These are phyloP conservation scores for Phytophthora fragariae DNA, from an alignment of 352 stramenopile species.

Conservation along the genomic window DNA sequence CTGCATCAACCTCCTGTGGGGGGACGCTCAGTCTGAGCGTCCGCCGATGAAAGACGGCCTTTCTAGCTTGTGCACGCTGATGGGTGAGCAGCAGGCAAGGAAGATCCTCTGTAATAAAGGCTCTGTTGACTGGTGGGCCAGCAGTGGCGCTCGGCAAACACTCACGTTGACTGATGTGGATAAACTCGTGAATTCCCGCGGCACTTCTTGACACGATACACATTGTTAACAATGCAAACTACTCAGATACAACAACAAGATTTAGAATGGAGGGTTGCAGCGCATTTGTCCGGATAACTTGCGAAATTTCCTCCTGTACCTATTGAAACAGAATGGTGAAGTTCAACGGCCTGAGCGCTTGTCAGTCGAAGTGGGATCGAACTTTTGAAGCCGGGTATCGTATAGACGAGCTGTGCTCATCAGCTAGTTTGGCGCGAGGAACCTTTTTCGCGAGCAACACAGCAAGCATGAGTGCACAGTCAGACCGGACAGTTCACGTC, in stretches of 20 bases:
- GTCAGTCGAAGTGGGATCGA: not conserved
- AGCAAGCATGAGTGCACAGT: not conserved
- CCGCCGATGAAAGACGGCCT: too few relatives aligned
- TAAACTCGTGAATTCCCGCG: not conserved
- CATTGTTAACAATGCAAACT: not conserved
- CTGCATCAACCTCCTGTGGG: too few relatives aligned
- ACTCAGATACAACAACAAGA: not conserved
- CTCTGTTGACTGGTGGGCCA: too few relatives aligned
- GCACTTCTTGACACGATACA: not conserved
- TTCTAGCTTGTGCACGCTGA: too few relatives aligned
- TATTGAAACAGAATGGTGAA: too few relatives aligned
- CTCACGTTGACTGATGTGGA: not conserved
- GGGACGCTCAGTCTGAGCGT: too few relatives aligned
- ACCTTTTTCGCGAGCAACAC: not conserved
- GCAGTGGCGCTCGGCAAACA: not conserved
- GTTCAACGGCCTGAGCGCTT: too few relatives aligned
- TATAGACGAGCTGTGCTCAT: not conserved
- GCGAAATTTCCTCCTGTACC: not conserved
- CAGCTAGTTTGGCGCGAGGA: not conserved
- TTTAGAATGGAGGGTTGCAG: not conserved
- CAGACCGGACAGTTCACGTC: not conserved
- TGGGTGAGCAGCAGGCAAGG: too few relatives aligned
- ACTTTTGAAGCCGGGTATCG: not conserved
- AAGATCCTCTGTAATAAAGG: too few relatives aligned
- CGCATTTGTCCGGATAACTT: not conserved